Evolutionary conservation across 495 filamentous ascomycete genomes (phyloP), one percentile per base, ranked within the genome.

Genomic region (Geopyxis carbonaria): DNA sequence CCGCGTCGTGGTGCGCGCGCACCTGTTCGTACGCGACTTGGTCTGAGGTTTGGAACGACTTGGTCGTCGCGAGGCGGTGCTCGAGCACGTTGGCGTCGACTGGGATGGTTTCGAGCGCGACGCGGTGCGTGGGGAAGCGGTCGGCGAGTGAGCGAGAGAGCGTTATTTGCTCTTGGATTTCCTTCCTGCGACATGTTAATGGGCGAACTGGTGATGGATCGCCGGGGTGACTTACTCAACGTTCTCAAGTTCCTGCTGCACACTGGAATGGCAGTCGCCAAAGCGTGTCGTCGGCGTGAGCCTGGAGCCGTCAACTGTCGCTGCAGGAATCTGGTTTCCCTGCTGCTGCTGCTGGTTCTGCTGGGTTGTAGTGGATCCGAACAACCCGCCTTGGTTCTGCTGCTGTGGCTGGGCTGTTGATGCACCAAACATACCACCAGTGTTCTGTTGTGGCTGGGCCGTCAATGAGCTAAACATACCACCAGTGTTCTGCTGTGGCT

Each of bases 261-360:
- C 62, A 24, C 78, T 70, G 47, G 86, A 78, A 30, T 80, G 70
- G 27, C 91, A 74, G 61, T 93, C 87, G 56, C 77, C 75, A 62
- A 84, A 93, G 40, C 89, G 78, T 5, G 89, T 93, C 0, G 84
- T 93, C 4, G 78, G 71, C 8, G 79, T 69, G 16, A 94, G 64
- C 52, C 81, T 76, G 56, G 66, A 69, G 21, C 79, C 54, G 58
- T 85, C 78, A 24, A 93, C 74, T 38, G 76, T 75, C 13, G 84
- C 80, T 5, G 83, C 81, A 5, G 78, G 70, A 5, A 74, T 63
- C 1, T 60, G 60, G 36, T 69, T 68, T n/a, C n/a, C n/a, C 32
- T 61, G 56, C 42, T 64, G 62, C 32, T 61, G 61, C 10, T 49
- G 55, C 43, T 47, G 56, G 7, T 34, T 21, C 11, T 57, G n/a